Evolutionary conservation across 2,329 filamentous ascomycete genomes (phyloP).

Genomic region (Corinectria fuckeliana): DNA sequence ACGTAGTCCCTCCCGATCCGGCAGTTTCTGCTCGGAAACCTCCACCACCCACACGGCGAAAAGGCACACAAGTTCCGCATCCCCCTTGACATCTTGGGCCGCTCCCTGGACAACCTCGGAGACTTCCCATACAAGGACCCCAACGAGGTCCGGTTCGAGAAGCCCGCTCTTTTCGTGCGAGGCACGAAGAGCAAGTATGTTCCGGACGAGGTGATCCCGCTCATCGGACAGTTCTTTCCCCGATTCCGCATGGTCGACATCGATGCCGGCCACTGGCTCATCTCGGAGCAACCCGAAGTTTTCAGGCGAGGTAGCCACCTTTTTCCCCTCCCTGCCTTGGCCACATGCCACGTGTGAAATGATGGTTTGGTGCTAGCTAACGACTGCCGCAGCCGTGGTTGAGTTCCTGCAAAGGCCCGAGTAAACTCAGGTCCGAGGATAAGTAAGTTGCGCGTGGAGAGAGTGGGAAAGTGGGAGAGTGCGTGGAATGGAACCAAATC

Average conservation of each 20-base stretch:
- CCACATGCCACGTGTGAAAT: neutral
- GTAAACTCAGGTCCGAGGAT: constrained; percentile 39
- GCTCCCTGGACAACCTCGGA: constrained; percentile 75
- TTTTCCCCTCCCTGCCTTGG: neutral
- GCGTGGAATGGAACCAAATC: neutral
- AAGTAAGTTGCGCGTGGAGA: neutral
- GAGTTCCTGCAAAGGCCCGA: constrained; percentile 64
- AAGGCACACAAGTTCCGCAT: constrained; percentile 76
- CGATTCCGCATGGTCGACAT: constrained; percentile 75
- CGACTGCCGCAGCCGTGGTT: constrained; percentile 58
- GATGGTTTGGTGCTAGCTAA: neutral
- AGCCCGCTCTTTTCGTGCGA: constrained; percentile 80
- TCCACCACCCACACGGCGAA: constrained; percentile 62
- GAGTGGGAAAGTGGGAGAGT: neutral
- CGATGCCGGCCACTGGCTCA: constrained; percentile 85
- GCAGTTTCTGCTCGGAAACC: constrained; percentile 90
- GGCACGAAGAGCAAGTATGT: constrained; percentile 81
- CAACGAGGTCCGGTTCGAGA: constrained; percentile 70
- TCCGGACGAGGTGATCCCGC: constrained; percentile 78
- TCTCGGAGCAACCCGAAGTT: constrained; percentile 83
- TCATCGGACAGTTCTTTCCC: constrained; percentile 84
- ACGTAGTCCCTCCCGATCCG: constrained; percentile 71
- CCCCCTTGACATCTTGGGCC: constrained; percentile 73
- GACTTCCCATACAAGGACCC: constrained; percentile 88
- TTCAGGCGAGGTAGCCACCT: constrained; percentile 70